These are phyloP conservation scores for Diaporthe ampelina DNA, from an alignment of 2,329 filamentous ascomycete genomes.

Conservation along the genomic window DNA sequence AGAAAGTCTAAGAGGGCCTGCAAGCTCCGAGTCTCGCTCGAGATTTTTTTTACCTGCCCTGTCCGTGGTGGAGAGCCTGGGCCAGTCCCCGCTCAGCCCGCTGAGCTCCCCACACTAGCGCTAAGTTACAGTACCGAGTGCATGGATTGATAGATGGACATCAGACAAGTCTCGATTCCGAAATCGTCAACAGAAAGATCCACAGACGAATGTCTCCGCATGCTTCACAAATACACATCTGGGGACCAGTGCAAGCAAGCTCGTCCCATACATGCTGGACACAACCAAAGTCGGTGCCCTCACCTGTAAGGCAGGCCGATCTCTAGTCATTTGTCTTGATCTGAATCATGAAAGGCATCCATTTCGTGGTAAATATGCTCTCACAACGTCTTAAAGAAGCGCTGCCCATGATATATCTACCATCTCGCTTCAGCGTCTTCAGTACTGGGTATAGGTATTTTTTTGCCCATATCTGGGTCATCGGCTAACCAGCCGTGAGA, in stretches of 20 bases:
- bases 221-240: not conserved
- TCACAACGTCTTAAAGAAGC: conserved; percentile 29
- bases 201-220: not conserved
- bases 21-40: conserved; percentile 36
- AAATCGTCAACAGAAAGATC: not conserved
- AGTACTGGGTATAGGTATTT: conserved; percentile 37
- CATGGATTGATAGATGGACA: conserved; percentile 2
- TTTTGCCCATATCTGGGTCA: conserved; percentile 36
- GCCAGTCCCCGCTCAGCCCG: not conserved
- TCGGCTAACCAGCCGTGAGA: conserved; percentile 34
- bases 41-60: conserved; percentile 39
- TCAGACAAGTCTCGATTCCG: conserved; percentile 4
- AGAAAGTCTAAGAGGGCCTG: conserved; percentile 21
- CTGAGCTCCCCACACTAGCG: conserved; percentile 29
- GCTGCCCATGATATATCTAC: conserved; percentile 42
- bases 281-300: not conserved
- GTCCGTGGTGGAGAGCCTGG: conserved; percentile 33
- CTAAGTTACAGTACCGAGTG: conserved; percentile 14
- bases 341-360: conserved; percentile 19
- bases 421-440: conserved; percentile 41
- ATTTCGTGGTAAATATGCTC: conserved; percentile 38
- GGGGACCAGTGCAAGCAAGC: not conserved
- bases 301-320: not conserved
- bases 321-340: conserved; percentile 3
- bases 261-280: not conserved